These are phyloP conservation scores for Stellera chamaejasme DNA, from an alignment of 345 rosid genomes.

Conservation along the genomic window DNA sequence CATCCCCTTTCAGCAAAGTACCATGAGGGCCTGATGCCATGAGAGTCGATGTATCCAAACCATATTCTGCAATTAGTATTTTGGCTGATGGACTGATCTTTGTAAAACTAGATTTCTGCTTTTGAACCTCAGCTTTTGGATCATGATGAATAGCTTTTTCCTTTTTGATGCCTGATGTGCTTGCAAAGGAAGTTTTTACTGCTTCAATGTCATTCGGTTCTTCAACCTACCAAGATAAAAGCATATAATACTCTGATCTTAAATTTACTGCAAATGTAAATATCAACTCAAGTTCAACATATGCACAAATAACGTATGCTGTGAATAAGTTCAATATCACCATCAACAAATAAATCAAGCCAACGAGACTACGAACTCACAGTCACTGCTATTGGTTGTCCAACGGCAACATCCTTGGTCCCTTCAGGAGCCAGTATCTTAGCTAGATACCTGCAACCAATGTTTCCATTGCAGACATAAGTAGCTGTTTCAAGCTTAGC, in stretches of 20 bases:
- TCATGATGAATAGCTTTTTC: conserved; percentile 36
- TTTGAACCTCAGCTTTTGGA: conserved; percentile 30
- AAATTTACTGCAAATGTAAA: conserved; percentile 7
- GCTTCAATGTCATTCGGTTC: conserved; percentile 61
- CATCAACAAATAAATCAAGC: no score
- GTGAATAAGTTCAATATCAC: no score
- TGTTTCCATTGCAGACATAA: conserved; percentile 12
- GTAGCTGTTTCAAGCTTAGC: neutral
- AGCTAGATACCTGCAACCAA: conserved; percentile 46
- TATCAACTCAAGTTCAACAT: neutral
- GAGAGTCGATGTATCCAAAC: conserved; percentile 70
- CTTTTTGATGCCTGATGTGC: conserved; percentile 34
- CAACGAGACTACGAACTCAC: conserved; percentile 25
- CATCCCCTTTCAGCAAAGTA: conserved; percentile 82
- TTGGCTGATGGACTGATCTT: conserved; percentile 94
- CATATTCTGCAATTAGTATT: conserved; percentile 61
- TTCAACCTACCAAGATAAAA: conserved; percentile 66
- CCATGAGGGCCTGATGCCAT: conserved; percentile 78
- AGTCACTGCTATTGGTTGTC: conserved; percentile 57
- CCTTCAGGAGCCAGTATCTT: conserved; percentile 68
- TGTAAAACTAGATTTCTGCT: conserved; percentile 36
- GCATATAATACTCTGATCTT: conserved; percentile 13
- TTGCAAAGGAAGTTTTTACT: conserved; percentile 44
- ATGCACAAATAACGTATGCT: neutral
- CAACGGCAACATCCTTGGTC: conserved; percentile 61